Base-by-base conservation (phyloP, 2,329 filamentous ascomycete genomes). In the Aureobasidium mangrovei region DNA sequence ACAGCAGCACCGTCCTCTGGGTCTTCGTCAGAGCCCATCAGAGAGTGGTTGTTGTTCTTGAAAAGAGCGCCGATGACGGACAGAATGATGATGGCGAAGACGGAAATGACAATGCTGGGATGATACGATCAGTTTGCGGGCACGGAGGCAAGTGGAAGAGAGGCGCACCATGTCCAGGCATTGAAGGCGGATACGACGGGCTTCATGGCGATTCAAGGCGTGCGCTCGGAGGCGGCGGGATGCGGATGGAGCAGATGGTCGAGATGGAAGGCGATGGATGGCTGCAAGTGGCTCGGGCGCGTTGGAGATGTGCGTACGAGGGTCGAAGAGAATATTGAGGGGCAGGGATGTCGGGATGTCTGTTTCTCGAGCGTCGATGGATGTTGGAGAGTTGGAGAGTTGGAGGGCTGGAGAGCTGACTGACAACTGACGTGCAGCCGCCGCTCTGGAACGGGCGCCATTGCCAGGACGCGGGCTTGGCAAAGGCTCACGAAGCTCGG, bases 141-240 rank as follows among this genome's bases (percentile, higher is more conserved):
- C 28, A 18, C 4, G 18, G 6, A 10, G 9, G 29, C 1, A 10
- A 18, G 26, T 2, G 6, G 3, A 28, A 5, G 29, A 9, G 9
- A 35, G 63, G 70, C 82, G 67, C 77, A 96, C 91, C 91, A 95
- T 76, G 84, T 88, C 90, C 91, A 96, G 67, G 91, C 91, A 75
- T 95, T 91, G 75, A 91, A 81, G 62, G 89, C 85, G 68, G 88
- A 86, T 64, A 97, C 88, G 68, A 97, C 77, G 63, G 91, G 91
- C 84, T 96, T 96, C 91, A 96, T 96, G 67, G 66, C 81, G 76
- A 71, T 62, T 62, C 60, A 59, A 49, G 56, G 46, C 46, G 46
- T 40, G 46, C 46, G 31, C 38, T 51, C 18, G 47, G 6, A 18
- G 38, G 38, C 36, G 46, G 36, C 36, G 36, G 36, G 10, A 27